Evolutionary conservation across 202 grass and related monocot genomes (phyloP).

Genomic region (Saccharum hybrid): DNA sequence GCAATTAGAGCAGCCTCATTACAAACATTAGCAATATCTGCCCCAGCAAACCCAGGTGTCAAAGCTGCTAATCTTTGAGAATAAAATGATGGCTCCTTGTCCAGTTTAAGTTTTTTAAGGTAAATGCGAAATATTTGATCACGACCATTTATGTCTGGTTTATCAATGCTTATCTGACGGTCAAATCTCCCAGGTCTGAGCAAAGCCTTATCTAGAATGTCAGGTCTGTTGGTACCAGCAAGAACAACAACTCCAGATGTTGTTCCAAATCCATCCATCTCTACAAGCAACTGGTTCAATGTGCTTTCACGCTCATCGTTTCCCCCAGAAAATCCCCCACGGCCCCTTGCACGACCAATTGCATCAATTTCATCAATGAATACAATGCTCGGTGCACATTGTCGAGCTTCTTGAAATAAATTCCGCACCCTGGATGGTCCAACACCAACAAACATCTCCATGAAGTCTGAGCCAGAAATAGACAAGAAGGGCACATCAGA

Average conservation of each 20-base stretch:
- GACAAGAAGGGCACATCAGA: slow-evolving; percentile 86
- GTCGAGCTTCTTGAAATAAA: slow-evolving; percentile 84
- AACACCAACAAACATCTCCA: slow-evolving; percentile 99
- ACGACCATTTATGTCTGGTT: slow-evolving; percentile 81
- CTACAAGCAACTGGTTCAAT: slow-evolving; percentile 89
- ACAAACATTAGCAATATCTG: slow-evolving; percentile 97
- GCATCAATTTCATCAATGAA: slow-evolving; percentile 98
- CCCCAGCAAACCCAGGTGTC: slow-evolving; percentile 88
- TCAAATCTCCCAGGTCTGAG: slow-evolving; percentile 93
- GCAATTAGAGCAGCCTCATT: slow-evolving; percentile 87
- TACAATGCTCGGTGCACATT: slow-evolving; percentile 79
- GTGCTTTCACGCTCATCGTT: slow-evolving; percentile 81
- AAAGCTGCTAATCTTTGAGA: slow-evolving; percentile 89
- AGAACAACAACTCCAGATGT: slow-evolving; percentile 81
- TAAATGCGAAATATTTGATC: slow-evolving; percentile 92
- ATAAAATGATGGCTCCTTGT: slow-evolving; percentile 83
- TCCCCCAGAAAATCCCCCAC: slow-evolving; percentile 68
- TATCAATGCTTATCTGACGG: slow-evolving; percentile 84
- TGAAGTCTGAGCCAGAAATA: slow-evolving; percentile 83
- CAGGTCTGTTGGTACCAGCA: slow-evolving; percentile 92
- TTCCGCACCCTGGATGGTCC: slow-evolving; percentile 81
- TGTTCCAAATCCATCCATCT: slow-evolving; percentile 97
- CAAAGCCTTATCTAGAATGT: slow-evolving; percentile 91
- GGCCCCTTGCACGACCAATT: slow-evolving; percentile 77
- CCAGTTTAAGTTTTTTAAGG: slow-evolving; percentile 86